A percentile compares a stretch with the other conserved stretches of the same genome.
Conservation (phyloP, 208 protist species). For the Trichomonas vaginalis region DNA sequence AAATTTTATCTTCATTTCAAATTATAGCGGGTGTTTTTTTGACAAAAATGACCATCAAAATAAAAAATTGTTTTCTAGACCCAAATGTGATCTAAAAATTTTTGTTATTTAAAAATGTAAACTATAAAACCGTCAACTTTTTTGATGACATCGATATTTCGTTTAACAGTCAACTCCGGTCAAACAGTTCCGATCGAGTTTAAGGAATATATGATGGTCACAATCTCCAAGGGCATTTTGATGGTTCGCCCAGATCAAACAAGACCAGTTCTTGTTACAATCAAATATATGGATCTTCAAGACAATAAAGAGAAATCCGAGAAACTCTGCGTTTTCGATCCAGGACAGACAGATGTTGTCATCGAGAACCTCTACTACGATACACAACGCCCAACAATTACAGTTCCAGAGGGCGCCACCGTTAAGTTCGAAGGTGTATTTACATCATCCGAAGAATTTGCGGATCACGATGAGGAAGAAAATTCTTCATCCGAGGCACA, state of each 20-base stretch:
- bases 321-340: not conserved
- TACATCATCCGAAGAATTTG: not conserved
- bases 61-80: too few species aligned
- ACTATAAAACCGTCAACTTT: too few species aligned
- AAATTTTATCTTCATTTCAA: too few species aligned
- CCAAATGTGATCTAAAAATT: too few species aligned
- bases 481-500: not conserved
- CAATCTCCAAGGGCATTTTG: not conserved
- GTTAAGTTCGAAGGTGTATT: not conserved
- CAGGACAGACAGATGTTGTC: not conserved
- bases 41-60: too few species aligned
- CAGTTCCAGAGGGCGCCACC: not conserved
- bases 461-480: not conserved
- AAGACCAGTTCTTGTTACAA: not conserved
- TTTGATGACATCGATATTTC: not conserved
- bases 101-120: too few species aligned
- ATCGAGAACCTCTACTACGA: not conserved
- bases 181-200: not conserved
- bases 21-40: too few species aligned
- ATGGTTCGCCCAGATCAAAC: not conserved
- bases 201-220: not conserved
- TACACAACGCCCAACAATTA: not conserved
- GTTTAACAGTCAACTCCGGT: not conserved
- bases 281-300: not conserved
- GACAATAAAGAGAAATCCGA: not conserved